Conservation (phyloP, 352 stramenopile genomes). For the Chrysophaeum taylorii region DNA sequence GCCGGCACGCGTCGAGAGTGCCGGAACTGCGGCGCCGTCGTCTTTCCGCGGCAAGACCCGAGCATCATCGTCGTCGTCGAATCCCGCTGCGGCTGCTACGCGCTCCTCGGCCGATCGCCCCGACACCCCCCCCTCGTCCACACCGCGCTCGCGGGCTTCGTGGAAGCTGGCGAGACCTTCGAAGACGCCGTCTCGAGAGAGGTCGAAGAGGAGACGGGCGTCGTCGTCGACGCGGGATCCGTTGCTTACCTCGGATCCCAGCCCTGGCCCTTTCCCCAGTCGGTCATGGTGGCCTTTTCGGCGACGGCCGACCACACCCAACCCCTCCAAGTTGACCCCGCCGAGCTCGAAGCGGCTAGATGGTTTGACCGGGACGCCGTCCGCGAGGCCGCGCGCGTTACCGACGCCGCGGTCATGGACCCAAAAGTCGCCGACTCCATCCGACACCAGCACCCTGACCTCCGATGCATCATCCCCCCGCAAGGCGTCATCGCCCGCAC, state of each 20-base stretch:
- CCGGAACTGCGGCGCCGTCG: slow-evolving; percentile 26
- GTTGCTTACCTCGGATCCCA: slow-evolving; percentile 44
- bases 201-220: slow-evolving; percentile 43
- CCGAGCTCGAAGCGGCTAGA: slow-evolving; percentile 39
- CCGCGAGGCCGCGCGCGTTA: slow-evolving; percentile 23
- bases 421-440: slow-evolving; percentile 31
- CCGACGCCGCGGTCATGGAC: slow-evolving; percentile 35
- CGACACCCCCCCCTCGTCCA: slow-evolving; percentile 40
- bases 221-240: slow-evolving; percentile 30
- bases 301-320: slow-evolving; percentile 31
- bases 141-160: slow-evolving; percentile 49
- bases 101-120: slow-evolving; percentile 37
- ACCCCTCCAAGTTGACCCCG: slow-evolving; percentile 38
- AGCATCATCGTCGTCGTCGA: slow-evolving; percentile 44
- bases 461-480: slow-evolving; percentile 42
- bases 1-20: slow-evolving; percentile 38
- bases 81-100: slow-evolving; percentile 27
- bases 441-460: slow-evolving; percentile 28
- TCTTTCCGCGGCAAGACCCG: slow-evolving; percentile 47
- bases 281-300: slow-evolving; percentile 44
- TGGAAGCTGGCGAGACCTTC: slow-evolving; percentile 50
- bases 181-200: slow-evolving; percentile 42
- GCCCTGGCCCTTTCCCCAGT: slow-evolving; percentile 43
- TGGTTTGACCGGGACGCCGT: slow-evolving; percentile 45
- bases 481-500: slow-evolving; percentile 43